Evolutionary conservation across 2,329 filamentous ascomycete genomes (phyloP).

Genomic region (Nothophoma quercina): DNA sequence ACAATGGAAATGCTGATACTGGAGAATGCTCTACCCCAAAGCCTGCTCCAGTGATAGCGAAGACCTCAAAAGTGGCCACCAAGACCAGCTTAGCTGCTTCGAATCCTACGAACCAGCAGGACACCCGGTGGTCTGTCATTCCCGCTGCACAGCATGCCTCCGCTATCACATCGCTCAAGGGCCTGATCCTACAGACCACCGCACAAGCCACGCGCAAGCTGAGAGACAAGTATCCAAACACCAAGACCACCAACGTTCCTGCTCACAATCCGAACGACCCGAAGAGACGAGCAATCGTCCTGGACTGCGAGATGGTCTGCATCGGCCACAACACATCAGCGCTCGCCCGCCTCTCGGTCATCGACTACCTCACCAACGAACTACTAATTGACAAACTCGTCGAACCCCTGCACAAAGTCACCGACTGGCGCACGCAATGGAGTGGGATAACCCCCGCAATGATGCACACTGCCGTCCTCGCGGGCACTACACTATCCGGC

Average conservation of each 20-base stretch:
- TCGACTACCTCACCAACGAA: slow-evolving; percentile 59
- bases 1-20: too few species aligned
- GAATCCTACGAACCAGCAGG: not conserved
- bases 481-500: slow-evolving; percentile 47
- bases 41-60: too few species aligned
- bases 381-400: slow-evolving; percentile 56
- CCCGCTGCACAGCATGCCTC: not conserved
- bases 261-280: not conserved
- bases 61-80: too few species aligned
- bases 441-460: slow-evolving; percentile 50
- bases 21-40: too few species aligned
- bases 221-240: not conserved
- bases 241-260: too few species aligned
- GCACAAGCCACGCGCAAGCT: too few species aligned
- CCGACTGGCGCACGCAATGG: slow-evolving; percentile 49
- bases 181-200: too few species aligned
- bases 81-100: not conserved
- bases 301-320: slow-evolving; percentile 21
- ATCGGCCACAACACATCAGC: slow-evolving; percentile 20
- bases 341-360: slow-evolving; percentile 50
- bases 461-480: slow-evolving; percentile 29
- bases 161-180: not conserved
- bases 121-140: slow-evolving; percentile 1
- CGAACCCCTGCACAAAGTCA: slow-evolving; percentile 43
- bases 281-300: not conserved